Base-by-base conservation (phyloP, 352 stramenopile species). In the Phytophthora quininea region DNA sequence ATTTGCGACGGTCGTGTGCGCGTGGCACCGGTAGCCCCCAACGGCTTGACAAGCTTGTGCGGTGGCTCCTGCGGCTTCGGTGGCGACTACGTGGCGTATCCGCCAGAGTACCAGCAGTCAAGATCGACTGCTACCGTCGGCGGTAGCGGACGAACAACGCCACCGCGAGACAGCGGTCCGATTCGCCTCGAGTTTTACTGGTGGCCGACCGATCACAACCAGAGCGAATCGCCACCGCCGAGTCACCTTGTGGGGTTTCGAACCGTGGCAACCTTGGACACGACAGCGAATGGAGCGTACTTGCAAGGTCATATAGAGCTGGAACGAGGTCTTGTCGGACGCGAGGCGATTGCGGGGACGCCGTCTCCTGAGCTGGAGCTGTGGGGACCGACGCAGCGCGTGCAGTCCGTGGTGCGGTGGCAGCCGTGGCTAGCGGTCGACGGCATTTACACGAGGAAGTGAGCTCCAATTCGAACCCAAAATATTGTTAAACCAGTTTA, bases 1-100 rank as follows among this genome's bases (percentile, higher is more conserved):
- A 69, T 80, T 57, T 83, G 75, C 24, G 71, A 83, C 55, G 64
- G 65, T 4, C 60, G 48, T 0, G 55, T 74, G 6, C 67, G 67
- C 14, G 60, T 74, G 9, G 67, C 67, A 9, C 50, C 67, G 11
- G 50, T 74, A 7, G 29, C 50, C 7, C 61, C 61, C 8, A 74
- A 74, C 43, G 67, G 67, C 3, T 62, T 74, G 15, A 69, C 67
- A 40, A 70, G 67, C 35, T 51, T 74, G 29, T 49, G 61, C 37
- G 42, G 59, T 3, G 24, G 40, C 2, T 69, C 61, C 1, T 69
- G 43, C 43, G 33, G 33, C 15, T 70, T 74, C 46, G 67, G 67
- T n/a, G 61, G 67, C 6, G 67, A 74, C 30, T 74, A 74, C 33
- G 46, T 74, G 40, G 61, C 67, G 43, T 70, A 70, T 53, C 60